Evolutionary conservation across 2,329 filamentous ascomycete species (phyloP), one percentile per base, ranked within the genome.

Genomic region (Aspergillus quadrilineatus): DNA sequence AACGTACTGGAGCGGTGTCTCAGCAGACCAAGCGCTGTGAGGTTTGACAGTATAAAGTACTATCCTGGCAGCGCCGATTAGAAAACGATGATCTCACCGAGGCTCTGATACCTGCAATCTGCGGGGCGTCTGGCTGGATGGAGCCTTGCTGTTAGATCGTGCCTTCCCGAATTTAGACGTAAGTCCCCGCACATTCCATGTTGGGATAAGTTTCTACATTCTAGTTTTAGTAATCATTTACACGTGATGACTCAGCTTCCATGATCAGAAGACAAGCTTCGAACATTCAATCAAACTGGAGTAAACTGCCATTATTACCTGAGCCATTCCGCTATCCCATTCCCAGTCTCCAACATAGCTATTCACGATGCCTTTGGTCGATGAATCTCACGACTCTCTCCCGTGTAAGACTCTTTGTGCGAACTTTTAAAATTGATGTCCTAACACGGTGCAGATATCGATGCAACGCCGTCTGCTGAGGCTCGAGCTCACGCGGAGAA

Each of bases 331-430:
- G 3, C 22, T 22, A 22, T 22, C 22, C 22, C 22, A 3, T 22
- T 22, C 22, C 2, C 22, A 22, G 22, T 22, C 22, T 22, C 22
- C 22, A 22, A 22, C 3, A 42, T 14, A 15, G 12, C 2, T 48
- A 30, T 15, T 54, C 60, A 77, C 69, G 61, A 89, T 90, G 87
- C 82, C 88, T 60, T 80, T 88, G 58, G 85, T 87, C 60, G 83
- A 83, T 61, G 83, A 85, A 71, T 82, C 87, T 60, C 88, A 92
- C 76, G 89, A 94, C 70, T 90, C 89, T 22, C 85, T 95, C 22
- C 89, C 90, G 48, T 93, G 89, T 92, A 83, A 63, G 84, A 58
- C n/a, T n/a, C 44, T 29, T 37, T 9, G 14, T 12, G 26, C 41
- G 8, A 46, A 4, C n/a, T 30, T 22, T 43, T 28, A 39, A n/a